Evolutionary conservation across 768 basidiomycete species (phyloP).

Genomic region (Saitozyma sp.): DNA sequence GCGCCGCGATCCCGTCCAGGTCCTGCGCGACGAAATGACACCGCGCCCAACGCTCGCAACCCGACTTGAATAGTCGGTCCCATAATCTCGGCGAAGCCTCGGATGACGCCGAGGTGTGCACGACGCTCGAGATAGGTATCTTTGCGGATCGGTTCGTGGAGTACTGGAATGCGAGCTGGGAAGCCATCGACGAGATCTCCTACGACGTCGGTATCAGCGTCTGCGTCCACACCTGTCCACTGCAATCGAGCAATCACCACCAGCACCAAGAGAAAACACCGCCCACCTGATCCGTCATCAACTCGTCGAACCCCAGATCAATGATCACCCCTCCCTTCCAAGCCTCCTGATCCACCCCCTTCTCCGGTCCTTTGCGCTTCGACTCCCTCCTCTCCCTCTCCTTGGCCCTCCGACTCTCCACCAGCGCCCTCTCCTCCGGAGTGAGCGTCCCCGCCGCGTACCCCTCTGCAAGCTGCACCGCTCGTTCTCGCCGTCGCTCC

Average conservation of each 20-base stretch:
- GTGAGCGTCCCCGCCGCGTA: conserved; percentile 25
- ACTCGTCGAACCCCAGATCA: conserved; percentile 88
- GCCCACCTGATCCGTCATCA: conserved; percentile 88
- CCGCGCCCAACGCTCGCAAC: conserved; percentile 73
- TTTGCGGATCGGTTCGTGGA: conserved; percentile 75
- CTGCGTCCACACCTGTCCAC: neutral
- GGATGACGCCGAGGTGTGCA: conserved; percentile 70
- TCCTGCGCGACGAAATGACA: conserved; percentile 70
- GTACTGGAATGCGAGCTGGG: conserved; percentile 89
- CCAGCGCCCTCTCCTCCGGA: conserved; percentile 55
- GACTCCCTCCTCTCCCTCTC: conserved; percentile 10
- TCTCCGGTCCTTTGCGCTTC: neutral
- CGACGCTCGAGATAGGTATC: conserved; percentile 67
- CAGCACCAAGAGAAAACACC: neutral
- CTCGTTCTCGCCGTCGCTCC: conserved; percentile 24
- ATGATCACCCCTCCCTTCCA: conserved; percentile 52
- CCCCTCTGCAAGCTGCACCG: conserved; percentile 15
- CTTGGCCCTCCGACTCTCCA: conserved; percentile 61
- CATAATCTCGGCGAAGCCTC: conserved; percentile 24
- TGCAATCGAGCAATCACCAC: neutral
- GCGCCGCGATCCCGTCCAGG: conserved; percentile 31
- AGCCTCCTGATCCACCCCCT: neutral
- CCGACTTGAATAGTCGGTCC: conserved; percentile 63
- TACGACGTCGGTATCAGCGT: conserved; percentile 46
- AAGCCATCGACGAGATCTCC: conserved; percentile 87